These are phyloP conservation scores for Aspergillus flavus DNA, from an alignment of 2,329 filamentous ascomycete species.

Conservation along the genomic window DNA sequence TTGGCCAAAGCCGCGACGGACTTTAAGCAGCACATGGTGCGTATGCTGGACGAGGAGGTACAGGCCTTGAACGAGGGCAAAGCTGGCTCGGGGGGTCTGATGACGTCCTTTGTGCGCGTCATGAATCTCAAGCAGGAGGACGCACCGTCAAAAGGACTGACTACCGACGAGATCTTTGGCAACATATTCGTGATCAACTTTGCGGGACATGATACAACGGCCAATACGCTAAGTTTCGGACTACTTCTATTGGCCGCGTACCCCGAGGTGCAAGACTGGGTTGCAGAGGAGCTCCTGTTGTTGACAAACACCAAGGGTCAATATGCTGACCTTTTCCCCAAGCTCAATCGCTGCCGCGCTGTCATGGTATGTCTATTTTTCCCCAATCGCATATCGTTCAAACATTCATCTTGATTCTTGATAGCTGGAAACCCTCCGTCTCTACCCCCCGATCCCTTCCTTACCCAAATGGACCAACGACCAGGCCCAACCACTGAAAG, in stretches of 20 bases:
- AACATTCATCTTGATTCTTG: neutral
- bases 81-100: neutral
- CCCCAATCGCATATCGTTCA: neutral
- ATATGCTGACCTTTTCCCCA: conserved; percentile 4
- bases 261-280: conserved; percentile 9
- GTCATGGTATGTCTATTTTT: neutral
- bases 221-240: conserved; percentile 5
- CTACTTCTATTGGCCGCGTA: conserved; percentile 7
- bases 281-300: conserved; percentile 6
- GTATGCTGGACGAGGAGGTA: conserved; percentile 8
- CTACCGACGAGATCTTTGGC: conserved; percentile 8
- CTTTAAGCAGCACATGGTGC: conserved; percentile 7
- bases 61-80: neutral
- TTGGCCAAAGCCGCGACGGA: neutral
- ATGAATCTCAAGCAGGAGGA: conserved; percentile 10
- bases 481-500: neutral
- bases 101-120: conserved; percentile 12
- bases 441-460: conserved; percentile 7
- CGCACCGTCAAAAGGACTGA: neutral
- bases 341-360: neutral
- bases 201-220: conserved; percentile 10
- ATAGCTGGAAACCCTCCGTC: conserved; percentile 13
- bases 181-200: conserved; percentile 13
- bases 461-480: conserved; percentile 9
- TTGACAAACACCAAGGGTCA: neutral